These are phyloP conservation scores for Penicillium sp. DNA, from an alignment of 2,329 filamentous ascomycete species.

Conservation along the genomic window DNA sequence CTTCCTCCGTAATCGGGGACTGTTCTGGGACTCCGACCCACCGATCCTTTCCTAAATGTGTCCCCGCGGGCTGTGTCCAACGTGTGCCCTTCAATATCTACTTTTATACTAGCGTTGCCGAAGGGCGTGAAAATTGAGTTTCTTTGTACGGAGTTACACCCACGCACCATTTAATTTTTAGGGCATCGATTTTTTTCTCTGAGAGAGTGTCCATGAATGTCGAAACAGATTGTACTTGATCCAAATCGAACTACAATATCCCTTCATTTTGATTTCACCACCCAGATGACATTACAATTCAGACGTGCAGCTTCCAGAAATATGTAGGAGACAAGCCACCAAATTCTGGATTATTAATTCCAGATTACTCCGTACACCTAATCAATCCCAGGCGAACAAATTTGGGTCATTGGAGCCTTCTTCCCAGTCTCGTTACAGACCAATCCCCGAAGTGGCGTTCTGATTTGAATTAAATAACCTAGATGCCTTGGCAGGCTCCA, in stretches of 20 bases:
- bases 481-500: background rate
- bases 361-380: background rate
- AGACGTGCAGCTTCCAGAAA: background rate
- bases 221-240: background rate
- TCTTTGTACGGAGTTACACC: background rate
- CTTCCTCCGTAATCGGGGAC: background rate
- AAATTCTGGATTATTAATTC: background rate
- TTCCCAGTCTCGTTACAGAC: background rate
- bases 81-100: slow-evolving; percentile 13
- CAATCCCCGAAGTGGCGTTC: background rate
- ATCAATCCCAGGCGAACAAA: background rate
- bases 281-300: background rate
- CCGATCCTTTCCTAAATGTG: slow-evolving; percentile 28
- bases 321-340: background rate
- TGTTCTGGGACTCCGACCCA: slow-evolving; percentile 1
- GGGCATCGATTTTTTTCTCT: background rate
- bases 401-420: background rate
- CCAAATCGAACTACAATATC: background rate
- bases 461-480: background rate
- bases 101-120: slow-evolving; percentile 21
- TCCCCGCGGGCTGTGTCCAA: slow-evolving; percentile 28
- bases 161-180: background rate
- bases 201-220: background rate
- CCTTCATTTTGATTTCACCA: background rate
- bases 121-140: slow-evolving; percentile 31